phyloP scores from a whole-genome alignment of 306 rosid genomes.

The Delonix regia region DNA sequence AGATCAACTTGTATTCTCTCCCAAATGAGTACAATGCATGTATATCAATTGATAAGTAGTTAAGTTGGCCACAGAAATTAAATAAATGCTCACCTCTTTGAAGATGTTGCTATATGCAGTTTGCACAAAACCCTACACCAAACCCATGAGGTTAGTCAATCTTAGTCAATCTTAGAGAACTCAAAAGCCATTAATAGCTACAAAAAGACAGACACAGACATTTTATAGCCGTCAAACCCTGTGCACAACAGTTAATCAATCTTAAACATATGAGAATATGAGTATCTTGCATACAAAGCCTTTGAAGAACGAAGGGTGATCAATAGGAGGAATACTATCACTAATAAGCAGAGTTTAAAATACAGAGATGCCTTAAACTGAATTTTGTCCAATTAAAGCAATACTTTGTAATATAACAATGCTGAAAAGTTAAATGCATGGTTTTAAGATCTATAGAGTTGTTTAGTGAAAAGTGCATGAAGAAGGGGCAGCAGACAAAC shows the following conservation, averaged over 20 bases:
- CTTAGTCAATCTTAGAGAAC: conserved; percentile 31
- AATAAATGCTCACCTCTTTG: conserved; percentile 67
- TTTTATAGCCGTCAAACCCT: not conserved
- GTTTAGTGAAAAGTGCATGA: conserved; percentile 10
- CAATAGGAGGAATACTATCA: not conserved
- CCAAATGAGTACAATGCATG: conserved; percentile 14
- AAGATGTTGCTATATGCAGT: conserved; percentile 73
- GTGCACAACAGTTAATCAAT: not conserved
- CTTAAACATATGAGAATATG: not conserved
- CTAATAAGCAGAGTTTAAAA: not conserved
- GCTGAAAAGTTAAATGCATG: conserved; percentile 1
- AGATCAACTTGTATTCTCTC: conserved; percentile 23
- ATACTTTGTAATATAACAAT: not conserved
- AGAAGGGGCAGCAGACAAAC: conserved; percentile 45
- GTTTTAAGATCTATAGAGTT: not conserved
- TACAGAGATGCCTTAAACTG: conserved; percentile 6
- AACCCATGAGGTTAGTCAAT: conserved; percentile 40
- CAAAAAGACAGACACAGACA: not conserved
- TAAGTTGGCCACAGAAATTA: conserved; percentile 15
- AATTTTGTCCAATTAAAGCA: conserved; percentile 16
- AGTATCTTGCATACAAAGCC: not conserved
- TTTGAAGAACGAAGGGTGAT: not conserved
- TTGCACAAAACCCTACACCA: conserved; percentile 78
- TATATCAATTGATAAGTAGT: not conserved
- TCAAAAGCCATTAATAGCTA: conserved; percentile 12